Evolutionary conservation across 345 rosid species (phyloP), one percentile per base, ranked within the genome.

Genomic region (Lumnitzera racemosa): DNA sequence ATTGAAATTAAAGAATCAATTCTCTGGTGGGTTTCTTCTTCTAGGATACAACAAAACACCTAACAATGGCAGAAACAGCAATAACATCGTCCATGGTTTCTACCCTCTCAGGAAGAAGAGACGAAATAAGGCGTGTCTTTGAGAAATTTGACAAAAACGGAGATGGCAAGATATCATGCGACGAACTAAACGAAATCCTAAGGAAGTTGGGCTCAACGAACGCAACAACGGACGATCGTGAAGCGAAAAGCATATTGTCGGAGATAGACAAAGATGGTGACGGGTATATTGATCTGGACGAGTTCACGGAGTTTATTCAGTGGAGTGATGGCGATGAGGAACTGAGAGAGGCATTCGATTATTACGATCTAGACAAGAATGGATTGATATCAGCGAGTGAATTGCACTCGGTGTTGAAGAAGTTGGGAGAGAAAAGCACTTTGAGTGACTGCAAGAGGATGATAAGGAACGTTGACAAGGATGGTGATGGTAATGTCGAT

Each of bases 191-290:
- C 46, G 83, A 83, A 25, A 76, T 70, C 65, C 74, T 92, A 36
- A 58, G 61, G 2, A 80, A 79, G 14, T 84, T 92, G 0, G 82
- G 82, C 15, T 46, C 49, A 4, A 36, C 43, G 11, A 36, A 36
- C 1, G 7, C 1, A 6, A 36, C 43, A 7, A 36, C 43, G 7
- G 7, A 6, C 1, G 74, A 36, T 36, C 43, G 2, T 36, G 96
- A 92, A 60, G 80, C 81, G 1, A 63, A 56, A 1, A 77, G 63
- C 41, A 76, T 85, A 70, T 78, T 92, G 80, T 61, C 73, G 31
- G 96, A 85, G 69, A 72, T 89, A 70, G 98, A 92, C 78, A 85
- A 69, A n/a, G 96, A 92, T 56, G 96, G 98, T 0, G 82, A 89
- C 46, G 96, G 94, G 61, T 74, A 73, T 72, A 83, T 89, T 48